Percentiles rank a stretch among this genome's conserved stretches.
These are phyloP conservation scores for Fusarium bulbicola DNA, from an alignment of 2,329 filamentous ascomycete species.

Conservation along the genomic window DNA sequence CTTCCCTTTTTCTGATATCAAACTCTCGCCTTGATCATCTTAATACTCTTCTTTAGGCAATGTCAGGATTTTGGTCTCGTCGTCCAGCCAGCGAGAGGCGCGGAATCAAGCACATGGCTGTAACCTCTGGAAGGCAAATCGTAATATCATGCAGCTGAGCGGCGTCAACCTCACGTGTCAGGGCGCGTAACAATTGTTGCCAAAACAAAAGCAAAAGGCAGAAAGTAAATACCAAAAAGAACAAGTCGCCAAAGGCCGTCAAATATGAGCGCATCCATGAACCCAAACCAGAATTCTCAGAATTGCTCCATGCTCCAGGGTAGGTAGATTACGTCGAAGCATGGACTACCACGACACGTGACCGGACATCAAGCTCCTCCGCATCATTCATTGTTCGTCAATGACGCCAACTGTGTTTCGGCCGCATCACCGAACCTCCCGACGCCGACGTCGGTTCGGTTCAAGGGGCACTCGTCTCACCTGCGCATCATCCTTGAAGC, in stretches of 20 bases:
- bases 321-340: accelerated
- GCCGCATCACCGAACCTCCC: slow-evolving; percentile 1
- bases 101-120: slow-evolving; percentile 9
- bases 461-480: slow-evolving; percentile 9
- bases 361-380: neutral
- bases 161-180: neutral
- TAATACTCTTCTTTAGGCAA: neutral
- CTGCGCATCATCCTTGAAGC: slow-evolving; percentile 1
- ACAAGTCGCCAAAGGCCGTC: neutral
- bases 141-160: neutral
- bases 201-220: neutral
- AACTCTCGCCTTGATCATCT: neutral
- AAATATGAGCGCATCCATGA: neutral
- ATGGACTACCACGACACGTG: neutral
- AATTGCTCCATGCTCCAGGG: neutral
- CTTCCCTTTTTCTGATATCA: neutral
- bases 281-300: neutral
- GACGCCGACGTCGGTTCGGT: slow-evolving; percentile 18
- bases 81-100: slow-evolving; percentile 21
- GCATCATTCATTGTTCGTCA: slow-evolving; percentile 21
- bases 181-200: neutral
- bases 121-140: neutral
- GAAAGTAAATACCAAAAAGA: neutral
- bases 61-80: neutral
- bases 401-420: slow-evolving; percentile 28